Conservation (phyloP, 2,329 filamentous ascomycete genomes). For the Colletotrichum orchidophilum region DNA sequence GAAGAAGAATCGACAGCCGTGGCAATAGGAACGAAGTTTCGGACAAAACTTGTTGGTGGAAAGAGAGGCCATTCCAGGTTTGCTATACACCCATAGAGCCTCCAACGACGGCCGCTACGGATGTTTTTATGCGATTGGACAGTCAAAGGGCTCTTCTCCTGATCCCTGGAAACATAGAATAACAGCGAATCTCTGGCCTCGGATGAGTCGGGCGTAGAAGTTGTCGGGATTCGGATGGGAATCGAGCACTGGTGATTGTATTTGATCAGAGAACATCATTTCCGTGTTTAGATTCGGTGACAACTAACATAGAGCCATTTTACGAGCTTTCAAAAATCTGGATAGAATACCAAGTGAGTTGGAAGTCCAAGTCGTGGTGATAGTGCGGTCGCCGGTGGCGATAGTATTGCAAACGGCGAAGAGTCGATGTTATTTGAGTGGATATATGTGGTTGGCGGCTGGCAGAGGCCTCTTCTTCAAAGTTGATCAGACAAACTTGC, state of each 20-base stretch:
- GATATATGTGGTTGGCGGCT: too few species aligned
- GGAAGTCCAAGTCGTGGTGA: background rate
- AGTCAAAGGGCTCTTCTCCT: constrained; percentile 82
- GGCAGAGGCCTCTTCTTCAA: background rate
- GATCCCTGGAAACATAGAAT: constrained; percentile 93
- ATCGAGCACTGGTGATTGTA: background rate
- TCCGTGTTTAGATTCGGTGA: background rate
- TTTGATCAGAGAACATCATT: background rate
- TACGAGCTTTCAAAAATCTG: too few species aligned
- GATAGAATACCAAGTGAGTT: background rate
- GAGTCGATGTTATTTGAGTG: background rate
- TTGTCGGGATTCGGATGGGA: constrained; percentile 72
- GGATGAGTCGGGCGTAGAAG: constrained; percentile 85
- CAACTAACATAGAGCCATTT: constrained; percentile 6
- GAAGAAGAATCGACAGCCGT: constrained; percentile 65
- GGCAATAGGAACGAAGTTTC: constrained; percentile 63
- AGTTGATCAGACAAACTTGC: background rate
- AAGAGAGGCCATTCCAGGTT: constrained; percentile 66
- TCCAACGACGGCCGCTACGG: constrained; percentile 63
- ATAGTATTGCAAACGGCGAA: background rate
- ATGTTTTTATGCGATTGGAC: constrained; percentile 74
- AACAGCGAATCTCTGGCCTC: constrained; percentile 85
- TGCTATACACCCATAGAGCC: constrained; percentile 68
- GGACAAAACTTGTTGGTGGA: constrained; percentile 58
- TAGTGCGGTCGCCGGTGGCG: background rate